Conservation (phyloP, 2,329 filamentous ascomycete species). For the Chrysoporthe puriensis region DNA sequence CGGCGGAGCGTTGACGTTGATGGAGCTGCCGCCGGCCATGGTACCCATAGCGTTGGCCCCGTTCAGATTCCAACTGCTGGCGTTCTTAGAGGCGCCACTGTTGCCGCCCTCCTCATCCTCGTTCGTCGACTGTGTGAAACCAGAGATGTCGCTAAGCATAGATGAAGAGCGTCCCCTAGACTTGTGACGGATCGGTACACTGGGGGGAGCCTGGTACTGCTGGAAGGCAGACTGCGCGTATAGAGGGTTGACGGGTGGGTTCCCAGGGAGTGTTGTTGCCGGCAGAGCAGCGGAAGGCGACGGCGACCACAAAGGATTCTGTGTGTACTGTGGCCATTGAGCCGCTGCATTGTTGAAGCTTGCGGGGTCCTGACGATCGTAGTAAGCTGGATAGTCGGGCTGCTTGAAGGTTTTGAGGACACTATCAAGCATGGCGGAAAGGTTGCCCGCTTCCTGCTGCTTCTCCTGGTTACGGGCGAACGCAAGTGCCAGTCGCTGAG, state of each 20-base stretch:
- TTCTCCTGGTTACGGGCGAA: slow-evolving; percentile 43
- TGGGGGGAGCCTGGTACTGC: slow-evolving; percentile 41
- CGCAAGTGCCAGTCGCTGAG: slow-evolving; percentile 43
- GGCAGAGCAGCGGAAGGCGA: slow-evolving; percentile 22
- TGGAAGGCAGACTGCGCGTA: slow-evolving; percentile 37
- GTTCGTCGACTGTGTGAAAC: slow-evolving; percentile 65
- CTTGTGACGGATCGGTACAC: slow-evolving; percentile 43
- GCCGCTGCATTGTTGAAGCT: slow-evolving; percentile 22
- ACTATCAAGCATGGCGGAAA: slow-evolving; percentile 42
- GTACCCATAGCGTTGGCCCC: slow-evolving; percentile 12
- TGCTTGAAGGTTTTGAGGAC: slow-evolving; percentile 49
- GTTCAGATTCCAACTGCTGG: slow-evolving; percentile 27
- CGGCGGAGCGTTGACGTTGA: slow-evolving; percentile 33
- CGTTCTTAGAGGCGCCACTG: slow-evolving; percentile 30
- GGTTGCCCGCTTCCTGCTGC: slow-evolving; percentile 43
- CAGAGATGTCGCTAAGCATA: slow-evolving; percentile 70
- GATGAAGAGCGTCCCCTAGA: slow-evolving; percentile 64
- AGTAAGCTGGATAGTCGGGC: slow-evolving; percentile 40
- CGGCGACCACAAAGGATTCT: slow-evolving; percentile 28
- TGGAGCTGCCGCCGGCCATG: slow-evolving; percentile 29
- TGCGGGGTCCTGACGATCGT: slow-evolving; percentile 38
- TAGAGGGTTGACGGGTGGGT: slow-evolving; percentile 39
- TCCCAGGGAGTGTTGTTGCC: slow-evolving; percentile 28
- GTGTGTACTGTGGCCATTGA: slow-evolving; percentile 29
- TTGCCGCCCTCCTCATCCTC: slow-evolving; percentile 48